These are phyloP conservation scores for Penicillium fuscoglaucum DNA, from an alignment of 2,329 filamentous ascomycete species.

Conservation along the genomic window DNA sequence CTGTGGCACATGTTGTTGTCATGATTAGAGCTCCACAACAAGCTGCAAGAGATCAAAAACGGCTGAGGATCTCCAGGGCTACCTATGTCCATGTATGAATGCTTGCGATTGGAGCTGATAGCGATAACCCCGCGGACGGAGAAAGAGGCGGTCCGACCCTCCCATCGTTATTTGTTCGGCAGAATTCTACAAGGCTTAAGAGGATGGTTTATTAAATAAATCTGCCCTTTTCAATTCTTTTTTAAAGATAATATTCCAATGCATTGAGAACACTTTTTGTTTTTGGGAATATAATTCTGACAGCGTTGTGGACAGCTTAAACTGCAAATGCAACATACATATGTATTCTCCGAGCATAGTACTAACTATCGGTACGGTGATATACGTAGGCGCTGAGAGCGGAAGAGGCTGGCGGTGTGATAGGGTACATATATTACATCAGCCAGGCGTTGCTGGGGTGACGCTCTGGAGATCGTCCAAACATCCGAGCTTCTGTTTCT, in stretches of 20 bases:
- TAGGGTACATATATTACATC: not conserved
- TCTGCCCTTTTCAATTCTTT: not conserved
- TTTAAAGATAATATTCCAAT: not conserved
- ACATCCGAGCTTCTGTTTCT: conserved; percentile 20
- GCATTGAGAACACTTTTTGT: too few species aligned
- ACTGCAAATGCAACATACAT: not conserved
- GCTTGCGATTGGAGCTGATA: conserved; percentile 15
- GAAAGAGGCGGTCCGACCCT: conserved; percentile 33
- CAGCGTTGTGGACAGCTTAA: not conserved
- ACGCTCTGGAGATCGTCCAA: conserved; percentile 17
- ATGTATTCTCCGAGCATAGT: not conserved
- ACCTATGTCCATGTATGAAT: conserved; percentile 8
- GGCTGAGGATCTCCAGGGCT: not conserved
- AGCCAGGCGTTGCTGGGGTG: conserved; percentile 23
- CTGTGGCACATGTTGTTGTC: conserved; percentile 54
- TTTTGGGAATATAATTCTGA: not conserved
- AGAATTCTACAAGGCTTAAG: not conserved
- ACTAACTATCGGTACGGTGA: not conserved
- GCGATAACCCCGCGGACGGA: conserved; percentile 36
- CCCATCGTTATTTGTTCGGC: not conserved
- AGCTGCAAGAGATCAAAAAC: conserved; percentile 5
- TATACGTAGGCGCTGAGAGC: not conserved
- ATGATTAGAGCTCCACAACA: conserved; percentile 19
- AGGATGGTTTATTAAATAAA: not conserved
- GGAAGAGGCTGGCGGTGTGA: not conserved